phyloP scores from a whole-genome alignment of 1,284 basidiomycete genomes.

The Fomitopsis schrenkii region DNA sequence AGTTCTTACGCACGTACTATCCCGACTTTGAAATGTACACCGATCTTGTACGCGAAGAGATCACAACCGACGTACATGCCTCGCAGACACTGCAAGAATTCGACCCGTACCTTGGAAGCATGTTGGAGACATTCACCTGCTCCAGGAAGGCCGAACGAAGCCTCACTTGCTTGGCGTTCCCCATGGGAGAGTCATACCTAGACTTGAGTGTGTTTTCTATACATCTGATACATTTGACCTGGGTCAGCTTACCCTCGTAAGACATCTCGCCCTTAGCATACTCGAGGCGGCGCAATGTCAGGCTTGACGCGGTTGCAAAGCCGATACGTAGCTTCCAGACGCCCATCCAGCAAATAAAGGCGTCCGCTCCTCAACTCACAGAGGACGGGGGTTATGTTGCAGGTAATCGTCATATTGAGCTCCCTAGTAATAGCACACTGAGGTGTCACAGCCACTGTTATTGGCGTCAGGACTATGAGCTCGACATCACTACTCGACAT shows the following conservation, averaged over 20 bases:
- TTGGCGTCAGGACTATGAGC: slow-evolving; percentile 19
- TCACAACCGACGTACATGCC: slow-evolving; percentile 40
- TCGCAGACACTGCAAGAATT: slow-evolving; percentile 35
- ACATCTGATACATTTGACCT: background rate
- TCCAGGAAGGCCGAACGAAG: slow-evolving; percentile 24
- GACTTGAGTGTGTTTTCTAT: slow-evolving; percentile 52
- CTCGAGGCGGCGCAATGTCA: slow-evolving; percentile 23
- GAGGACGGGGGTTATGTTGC: slow-evolving; percentile 1
- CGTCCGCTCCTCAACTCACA: slow-evolving; percentile 8
- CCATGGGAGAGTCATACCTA: slow-evolving; percentile 52
- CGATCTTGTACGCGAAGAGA: slow-evolving; percentile 54
- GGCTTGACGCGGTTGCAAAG: slow-evolving; percentile 39
- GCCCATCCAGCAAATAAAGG: slow-evolving; percentile 32
- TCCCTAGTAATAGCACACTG: background rate
- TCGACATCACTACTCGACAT: slow-evolving; percentile 11
- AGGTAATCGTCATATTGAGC: background rate
- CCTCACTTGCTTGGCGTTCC: slow-evolving; percentile 45
- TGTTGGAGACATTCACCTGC: slow-evolving; percentile 38
- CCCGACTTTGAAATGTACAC: slow-evolving; percentile 68
- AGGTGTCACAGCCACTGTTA: slow-evolving; percentile 4
- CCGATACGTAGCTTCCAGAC: slow-evolving; percentile 47
- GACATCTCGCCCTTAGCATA: slow-evolving; percentile 46
- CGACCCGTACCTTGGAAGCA: slow-evolving; percentile 53
- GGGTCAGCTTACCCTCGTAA: slow-evolving; percentile 19
- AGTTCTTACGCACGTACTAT: slow-evolving; percentile 62